phyloP scores from a whole-genome alignment of 805 yeast genomes.

The Debaryomyces maramus region DNA sequence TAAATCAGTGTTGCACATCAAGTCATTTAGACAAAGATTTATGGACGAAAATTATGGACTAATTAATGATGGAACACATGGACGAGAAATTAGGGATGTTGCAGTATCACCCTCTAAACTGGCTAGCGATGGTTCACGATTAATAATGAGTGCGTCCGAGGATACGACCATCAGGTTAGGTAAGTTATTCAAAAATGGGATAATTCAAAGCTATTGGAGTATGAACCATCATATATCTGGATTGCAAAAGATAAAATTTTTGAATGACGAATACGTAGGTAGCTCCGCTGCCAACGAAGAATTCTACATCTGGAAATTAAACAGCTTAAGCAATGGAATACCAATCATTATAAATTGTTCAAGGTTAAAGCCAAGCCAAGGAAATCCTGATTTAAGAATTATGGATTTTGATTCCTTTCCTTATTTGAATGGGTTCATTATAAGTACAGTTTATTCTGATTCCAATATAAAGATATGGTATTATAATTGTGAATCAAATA shows the following conservation, averaged over 20 bases:
- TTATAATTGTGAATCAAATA: slow-evolving; percentile 36
- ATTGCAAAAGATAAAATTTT: slow-evolving; percentile 67
- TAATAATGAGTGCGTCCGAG: slow-evolving; percentile 81
- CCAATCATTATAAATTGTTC: slow-evolving; percentile 53
- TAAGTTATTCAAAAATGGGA: slow-evolving; percentile 38
- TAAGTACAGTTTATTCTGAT: slow-evolving; percentile 81
- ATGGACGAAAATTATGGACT: slow-evolving; percentile 21
- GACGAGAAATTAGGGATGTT: slow-evolving; percentile 83
- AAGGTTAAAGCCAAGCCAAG: slow-evolving; percentile 52
- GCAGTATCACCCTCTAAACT: slow-evolving; percentile 44
- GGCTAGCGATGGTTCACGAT: slow-evolving; percentile 28
- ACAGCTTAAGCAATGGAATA: slow-evolving; percentile 25
- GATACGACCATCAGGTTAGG: slow-evolving; percentile 78
- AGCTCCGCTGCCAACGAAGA: slow-evolving; percentile 86
- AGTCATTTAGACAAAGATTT: slow-evolving; percentile 23
- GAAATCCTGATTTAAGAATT: slow-evolving; percentile 79
- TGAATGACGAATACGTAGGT: slow-evolving; percentile 47
- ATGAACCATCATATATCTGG: slow-evolving; percentile 87
- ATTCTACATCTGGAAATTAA: slow-evolving; percentile 73
- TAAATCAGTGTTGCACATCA: slow-evolving; percentile 46
- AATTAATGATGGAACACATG: slow-evolving; percentile 71
- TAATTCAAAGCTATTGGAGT: slow-evolving; percentile 52
- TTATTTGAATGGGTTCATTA: slow-evolving; percentile 44
- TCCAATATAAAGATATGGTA: slow-evolving; percentile 71
- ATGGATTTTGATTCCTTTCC: slow-evolving; percentile 74